Evolutionary conservation across 805 yeast genomes (phyloP).

Genomic region (Lachancea thermotolerans): DNA sequence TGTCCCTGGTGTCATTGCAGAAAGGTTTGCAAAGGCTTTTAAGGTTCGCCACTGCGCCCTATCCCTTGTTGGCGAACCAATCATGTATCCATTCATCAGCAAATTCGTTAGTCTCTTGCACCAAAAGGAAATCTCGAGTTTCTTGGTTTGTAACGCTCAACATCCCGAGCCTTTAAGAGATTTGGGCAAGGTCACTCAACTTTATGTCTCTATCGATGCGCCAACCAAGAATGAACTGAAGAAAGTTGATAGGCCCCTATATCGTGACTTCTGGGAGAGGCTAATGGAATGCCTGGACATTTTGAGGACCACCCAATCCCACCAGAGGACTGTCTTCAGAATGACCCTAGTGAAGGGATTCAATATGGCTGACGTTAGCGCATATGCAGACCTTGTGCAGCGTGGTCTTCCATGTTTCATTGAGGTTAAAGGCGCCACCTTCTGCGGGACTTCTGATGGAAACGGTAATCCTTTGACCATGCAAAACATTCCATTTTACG

Average conservation of each 20-base stretch:
- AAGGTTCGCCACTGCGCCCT: conserved; percentile 86
- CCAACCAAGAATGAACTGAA: conserved; percentile 77
- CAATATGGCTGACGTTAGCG: conserved; percentile 70
- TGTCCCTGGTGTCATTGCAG: conserved; percentile 88
- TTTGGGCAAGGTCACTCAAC: conserved; percentile 74
- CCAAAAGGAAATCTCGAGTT: conserved; percentile 71
- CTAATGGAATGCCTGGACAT: conserved; percentile 75
- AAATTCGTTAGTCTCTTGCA: conserved; percentile 78
- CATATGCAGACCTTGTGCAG: conserved; percentile 82
- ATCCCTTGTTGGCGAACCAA: conserved; percentile 91
- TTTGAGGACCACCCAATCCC: conserved; percentile 60
- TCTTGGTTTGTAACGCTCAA: conserved; percentile 91
- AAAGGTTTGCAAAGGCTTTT: conserved; percentile 86
- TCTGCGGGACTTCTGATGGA: conserved; percentile 81
- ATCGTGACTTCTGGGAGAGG: conserved; percentile 90
- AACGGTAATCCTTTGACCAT: conserved; percentile 86
- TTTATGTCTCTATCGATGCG: conserved; percentile 90
- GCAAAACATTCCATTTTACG: conserved; percentile 94
- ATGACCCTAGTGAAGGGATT: conserved; percentile 88
- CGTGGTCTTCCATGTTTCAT: conserved; percentile 79
- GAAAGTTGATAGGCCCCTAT: conserved; percentile 81
- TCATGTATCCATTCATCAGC: conserved; percentile 85
- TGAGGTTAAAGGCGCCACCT: conserved; percentile 92
- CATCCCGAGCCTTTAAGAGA: conserved; percentile 78
- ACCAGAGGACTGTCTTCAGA: conserved; percentile 87